These are phyloP conservation scores for Balakata baccata DNA, from an alignment of 345 rosid genomes.

Conservation along the genomic window DNA sequence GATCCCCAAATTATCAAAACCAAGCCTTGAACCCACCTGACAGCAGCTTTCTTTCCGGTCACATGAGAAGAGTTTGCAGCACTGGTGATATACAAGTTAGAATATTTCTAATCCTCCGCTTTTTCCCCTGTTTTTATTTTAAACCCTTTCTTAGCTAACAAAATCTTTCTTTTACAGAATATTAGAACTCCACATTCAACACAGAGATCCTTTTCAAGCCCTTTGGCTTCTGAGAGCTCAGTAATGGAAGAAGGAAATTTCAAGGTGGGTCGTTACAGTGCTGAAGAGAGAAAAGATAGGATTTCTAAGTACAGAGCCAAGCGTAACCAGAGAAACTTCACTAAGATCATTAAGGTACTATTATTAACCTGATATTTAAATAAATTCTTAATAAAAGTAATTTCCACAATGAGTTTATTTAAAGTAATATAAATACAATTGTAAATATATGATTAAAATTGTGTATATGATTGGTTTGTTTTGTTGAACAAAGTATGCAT, in stretches of 20 bases:
- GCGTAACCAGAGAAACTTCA: constrained; percentile 81
- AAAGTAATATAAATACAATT: too few relatives aligned
- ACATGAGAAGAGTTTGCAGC: constrained; percentile 72
- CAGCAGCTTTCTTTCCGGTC: constrained; percentile 45
- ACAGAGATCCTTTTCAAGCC: constrained; percentile 46
- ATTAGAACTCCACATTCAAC: constrained; percentile 23
- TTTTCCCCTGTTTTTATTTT: constrained; percentile 1
- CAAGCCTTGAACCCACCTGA: constrained; percentile 54
- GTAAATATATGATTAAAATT: background rate
- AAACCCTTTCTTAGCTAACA: background rate
- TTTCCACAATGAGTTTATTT: too few relatives aligned
- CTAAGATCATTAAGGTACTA: constrained; percentile 61
- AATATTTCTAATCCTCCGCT: constrained; percentile 19
- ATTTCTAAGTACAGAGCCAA: constrained; percentile 91
- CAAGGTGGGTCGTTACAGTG: constrained; percentile 78
- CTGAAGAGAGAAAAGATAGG: constrained; percentile 80
- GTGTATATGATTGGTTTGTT: background rate
- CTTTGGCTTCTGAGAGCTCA: constrained; percentile 40
- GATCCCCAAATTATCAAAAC: constrained; percentile 39
- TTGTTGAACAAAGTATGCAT: constrained; percentile 58
- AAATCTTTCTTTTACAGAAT: constrained; percentile 19
- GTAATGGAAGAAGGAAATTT: constrained; percentile 50
- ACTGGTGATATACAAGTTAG: constrained; percentile 74
- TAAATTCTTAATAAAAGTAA: too few relatives aligned
- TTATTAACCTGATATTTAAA: too few relatives aligned